Conservation (phyloP, 2,329 filamentous ascomycete species). For the Botryotinia narcissicola region DNA sequence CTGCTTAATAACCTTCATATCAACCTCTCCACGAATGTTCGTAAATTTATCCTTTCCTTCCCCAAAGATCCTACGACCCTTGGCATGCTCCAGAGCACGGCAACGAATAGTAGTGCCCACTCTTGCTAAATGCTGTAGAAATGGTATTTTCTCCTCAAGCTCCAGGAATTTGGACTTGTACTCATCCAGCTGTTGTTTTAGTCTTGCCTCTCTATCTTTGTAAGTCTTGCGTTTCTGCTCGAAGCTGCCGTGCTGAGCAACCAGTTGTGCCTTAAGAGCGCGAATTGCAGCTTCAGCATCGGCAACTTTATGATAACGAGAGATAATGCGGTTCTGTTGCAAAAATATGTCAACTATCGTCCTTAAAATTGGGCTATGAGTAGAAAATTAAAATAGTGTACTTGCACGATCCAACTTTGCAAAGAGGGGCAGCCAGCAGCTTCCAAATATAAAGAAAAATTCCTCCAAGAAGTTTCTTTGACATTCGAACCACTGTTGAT, state of each 20-base stretch:
- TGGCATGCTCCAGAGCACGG: not conserved
- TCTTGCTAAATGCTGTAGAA: too few species aligned
- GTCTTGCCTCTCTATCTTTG: not conserved
- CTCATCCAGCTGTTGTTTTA: not conserved
- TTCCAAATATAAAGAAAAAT: not conserved
- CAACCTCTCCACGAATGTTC: not conserved
- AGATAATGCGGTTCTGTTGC: too few species aligned
- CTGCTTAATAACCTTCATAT: not conserved
- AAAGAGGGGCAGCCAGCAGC: not conserved
- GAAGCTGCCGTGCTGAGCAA: not conserved
- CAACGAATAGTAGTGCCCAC: not conserved
- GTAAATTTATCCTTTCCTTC: not conserved
- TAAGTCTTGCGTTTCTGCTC: not conserved
- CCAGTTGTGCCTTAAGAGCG: not conserved
- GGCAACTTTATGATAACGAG: too few species aligned
- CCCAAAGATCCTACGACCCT: too few species aligned
- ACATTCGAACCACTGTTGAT: too few species aligned
- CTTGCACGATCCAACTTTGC: too few species aligned
- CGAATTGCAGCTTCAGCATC: not conserved
- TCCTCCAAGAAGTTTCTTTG: not conserved
- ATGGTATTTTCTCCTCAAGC: not conserved
- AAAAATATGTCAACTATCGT: not conserved
- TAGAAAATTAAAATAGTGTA: too few species aligned
- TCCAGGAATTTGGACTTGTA: not conserved
- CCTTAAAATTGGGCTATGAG: not conserved